A percentile compares a stretch with the other conserved stretches of the same genome.
phyloP scores from a whole-genome alignment of 208 protist species.

The Leishmania arabica region DNA sequence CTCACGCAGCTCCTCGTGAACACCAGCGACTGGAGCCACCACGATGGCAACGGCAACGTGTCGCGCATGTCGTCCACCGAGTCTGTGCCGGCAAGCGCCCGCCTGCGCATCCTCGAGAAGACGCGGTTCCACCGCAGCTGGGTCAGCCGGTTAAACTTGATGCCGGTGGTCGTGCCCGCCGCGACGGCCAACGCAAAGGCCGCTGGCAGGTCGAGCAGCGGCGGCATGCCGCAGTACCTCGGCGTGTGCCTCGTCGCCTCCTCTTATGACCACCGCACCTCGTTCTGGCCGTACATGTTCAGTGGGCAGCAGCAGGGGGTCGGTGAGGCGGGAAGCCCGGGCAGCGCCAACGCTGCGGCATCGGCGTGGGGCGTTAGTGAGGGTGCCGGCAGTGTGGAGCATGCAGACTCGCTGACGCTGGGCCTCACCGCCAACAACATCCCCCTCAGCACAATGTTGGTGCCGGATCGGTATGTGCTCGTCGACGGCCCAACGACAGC shows the following conservation, averaged over 20 bases:
- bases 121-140: slow-evolving; percentile 77
- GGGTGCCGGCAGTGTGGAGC: background rate
- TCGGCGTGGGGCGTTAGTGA: background rate
- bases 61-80: slow-evolving; percentile 30
- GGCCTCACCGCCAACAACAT: background rate
- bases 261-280: slow-evolving; percentile 74
- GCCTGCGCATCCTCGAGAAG: slow-evolving; percentile 55
- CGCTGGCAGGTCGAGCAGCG: background rate
- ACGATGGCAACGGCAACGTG: slow-evolving; percentile 18
- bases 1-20: slow-evolving; percentile 21
- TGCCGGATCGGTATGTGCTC: slow-evolving; percentile 34
- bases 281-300: slow-evolving; percentile 79
- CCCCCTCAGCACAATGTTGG: background rate
- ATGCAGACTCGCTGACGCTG: background rate
- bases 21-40: slow-evolving; percentile 9
- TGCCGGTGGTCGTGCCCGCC: slow-evolving; percentile 51
- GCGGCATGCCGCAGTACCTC: slow-evolving; percentile 50
- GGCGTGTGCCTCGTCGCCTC: slow-evolving; percentile 59
- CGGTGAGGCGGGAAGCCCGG: background rate
- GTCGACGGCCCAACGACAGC: slow-evolving; percentile 46
- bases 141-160: slow-evolving; percentile 51
- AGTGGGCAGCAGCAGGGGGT: slow-evolving; percentile 3
- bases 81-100: slow-evolving; percentile 17
- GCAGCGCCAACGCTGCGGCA: background rate
- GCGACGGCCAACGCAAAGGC: background rate